Base-by-base conservation (phyloP, 106 monocot species). In the Dioscorea zingiberensis region DNA sequence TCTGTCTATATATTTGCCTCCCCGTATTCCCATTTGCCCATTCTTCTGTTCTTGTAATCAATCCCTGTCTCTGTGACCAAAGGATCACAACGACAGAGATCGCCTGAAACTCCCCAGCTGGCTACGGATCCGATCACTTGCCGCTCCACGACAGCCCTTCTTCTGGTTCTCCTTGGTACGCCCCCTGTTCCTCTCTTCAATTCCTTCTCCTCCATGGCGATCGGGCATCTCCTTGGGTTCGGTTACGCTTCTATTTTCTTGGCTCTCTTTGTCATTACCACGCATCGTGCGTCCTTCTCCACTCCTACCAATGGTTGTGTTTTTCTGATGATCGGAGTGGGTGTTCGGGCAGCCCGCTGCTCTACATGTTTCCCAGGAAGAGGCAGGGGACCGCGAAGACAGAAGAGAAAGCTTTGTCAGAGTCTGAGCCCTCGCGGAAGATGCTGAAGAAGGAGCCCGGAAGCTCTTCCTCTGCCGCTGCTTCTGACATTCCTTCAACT, bases 301-400 rank as follows among this genome's bases (percentile, higher is more conserved):
- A 2, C 30, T 27, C 17, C 61, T 61, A 3, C 10, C 2, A 26
- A 29, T 1, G 27, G 0, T 29, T 29, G 27, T 17, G 28, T 51
- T 55, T 62, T 54, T 57, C 62, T 75, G 66, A 67, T 76, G 25
- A 61, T 71, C 19, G n/a, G 62, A 16, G 51, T 68, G 58, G 69
- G 69, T n/a, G 23, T 70, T 58, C 69, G 54, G 12, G 76, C 73
- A 75, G 75, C 48, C 59, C 30, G 63, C 17, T 67, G 49, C 81
- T 62, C 86, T 91, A 76, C 87, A 81, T 91, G 86, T 77, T 87
- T 78, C 75, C 91, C 8, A 75, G 70, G 63, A 84, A 81, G 75
- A 73, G 87, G 81, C 73, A 25, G 14, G 71, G 9, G 62, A 78
- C 65, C 69, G 64, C 65, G 55, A 74, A 74, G 71, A 55, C 65